These are phyloP conservation scores for Patellaria atrata DNA, from an alignment of 495 filamentous ascomycete species.

Conservation along the genomic window DNA sequence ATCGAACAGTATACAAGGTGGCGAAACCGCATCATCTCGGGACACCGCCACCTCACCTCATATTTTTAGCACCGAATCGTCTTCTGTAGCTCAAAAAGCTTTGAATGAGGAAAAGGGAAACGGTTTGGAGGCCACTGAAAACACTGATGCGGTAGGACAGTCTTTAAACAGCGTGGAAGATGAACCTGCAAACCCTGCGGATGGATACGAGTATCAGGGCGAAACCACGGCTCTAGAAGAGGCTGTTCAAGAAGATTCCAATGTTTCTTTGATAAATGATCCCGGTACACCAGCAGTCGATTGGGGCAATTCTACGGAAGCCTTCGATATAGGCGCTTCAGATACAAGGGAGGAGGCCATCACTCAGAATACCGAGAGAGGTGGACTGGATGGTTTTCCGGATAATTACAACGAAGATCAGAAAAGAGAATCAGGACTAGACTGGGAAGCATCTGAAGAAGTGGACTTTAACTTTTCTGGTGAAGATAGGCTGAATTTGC, in stretches of 20 bases:
- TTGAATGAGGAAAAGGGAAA: background rate
- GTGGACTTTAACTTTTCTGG: slow-evolving; percentile 11
- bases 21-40: too few relatives aligned
- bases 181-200: slow-evolving; percentile 5
- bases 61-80: too few relatives aligned
- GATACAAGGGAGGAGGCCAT: too few relatives aligned
- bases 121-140: background rate
- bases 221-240: slow-evolving; percentile 18
- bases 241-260: slow-evolving; percentile 11
- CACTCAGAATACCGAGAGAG: too few relatives aligned
- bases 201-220: slow-evolving; percentile 19
- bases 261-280: slow-evolving; percentile 11
- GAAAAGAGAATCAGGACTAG: slow-evolving; percentile 4
- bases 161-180: background rate
- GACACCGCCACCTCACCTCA: too few relatives aligned
- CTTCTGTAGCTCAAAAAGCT: too few relatives aligned
- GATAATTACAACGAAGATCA: slow-evolving; percentile 1
- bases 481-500: background rate
- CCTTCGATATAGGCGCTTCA: slow-evolving; percentile 18
- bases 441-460: slow-evolving; percentile 15
- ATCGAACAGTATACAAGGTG: too few relatives aligned
- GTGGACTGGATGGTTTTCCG: slow-evolving; percentile 8
- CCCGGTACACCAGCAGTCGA: slow-evolving; percentile 9
- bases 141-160: background rate
- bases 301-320: slow-evolving; percentile 15